These are phyloP conservation scores for Zasmidium citrigriseum DNA, from an alignment of 2,329 filamentous ascomycete species.

Conservation along the genomic window DNA sequence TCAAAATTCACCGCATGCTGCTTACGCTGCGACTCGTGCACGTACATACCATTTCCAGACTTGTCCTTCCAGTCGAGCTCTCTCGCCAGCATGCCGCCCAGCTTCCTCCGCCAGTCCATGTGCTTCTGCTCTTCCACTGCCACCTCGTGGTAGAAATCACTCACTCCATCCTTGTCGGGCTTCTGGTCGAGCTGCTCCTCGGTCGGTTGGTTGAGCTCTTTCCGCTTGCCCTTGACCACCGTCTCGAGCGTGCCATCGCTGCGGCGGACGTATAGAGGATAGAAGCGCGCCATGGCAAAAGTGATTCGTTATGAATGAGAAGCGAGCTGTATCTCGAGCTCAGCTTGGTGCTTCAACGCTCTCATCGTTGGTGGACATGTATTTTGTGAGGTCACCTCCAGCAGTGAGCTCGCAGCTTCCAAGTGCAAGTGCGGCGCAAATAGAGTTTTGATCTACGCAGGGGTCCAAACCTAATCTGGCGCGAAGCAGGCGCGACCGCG, in stretches of 20 bases:
- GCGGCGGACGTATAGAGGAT: slow-evolving; percentile 48
- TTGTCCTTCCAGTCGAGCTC: slow-evolving; percentile 41
- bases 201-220: slow-evolving; percentile 54
- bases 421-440: no score
- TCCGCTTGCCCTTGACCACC: slow-evolving; percentile 52
- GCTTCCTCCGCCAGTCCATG: slow-evolving; percentile 59
- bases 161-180: slow-evolving; percentile 54
- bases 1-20: slow-evolving; percentile 6
- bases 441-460: neutral
- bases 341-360: neutral
- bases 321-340: no score
- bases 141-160: slow-evolving; percentile 57
- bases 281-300: slow-evolving; percentile 48
- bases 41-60: slow-evolving; percentile 20
- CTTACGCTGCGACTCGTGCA: slow-evolving; percentile 1
- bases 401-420: no score
- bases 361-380: neutral
- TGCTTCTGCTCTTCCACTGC: slow-evolving; percentile 54
- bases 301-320: no score
- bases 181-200: slow-evolving; percentile 53
- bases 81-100: slow-evolving; percentile 59
- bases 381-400: neutral
- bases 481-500: neutral
- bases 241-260: slow-evolving; percentile 53
- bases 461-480: neutral